Percentiles rank a stretch among this genome's conserved stretches.
These are phyloP conservation scores for Phylloporus arenicola DNA, from an alignment of 768 basidiomycete species.

Conservation along the genomic window DNA sequence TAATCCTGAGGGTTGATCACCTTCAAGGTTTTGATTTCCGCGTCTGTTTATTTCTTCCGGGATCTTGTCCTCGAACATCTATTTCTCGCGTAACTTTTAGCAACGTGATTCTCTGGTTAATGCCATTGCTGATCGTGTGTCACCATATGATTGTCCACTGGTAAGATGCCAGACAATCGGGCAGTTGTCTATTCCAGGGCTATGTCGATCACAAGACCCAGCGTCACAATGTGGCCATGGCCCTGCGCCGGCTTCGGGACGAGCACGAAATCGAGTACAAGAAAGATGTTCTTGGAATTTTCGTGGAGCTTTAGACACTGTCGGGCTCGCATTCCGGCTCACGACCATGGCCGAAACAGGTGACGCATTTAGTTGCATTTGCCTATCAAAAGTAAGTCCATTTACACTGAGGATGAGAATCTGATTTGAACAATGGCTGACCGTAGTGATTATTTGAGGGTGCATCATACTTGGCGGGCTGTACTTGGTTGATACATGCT, in stretches of 20 bases:
- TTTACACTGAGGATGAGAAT: neutral
- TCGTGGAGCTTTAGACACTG: conserved; percentile 40
- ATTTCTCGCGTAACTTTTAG: conserved; percentile 38
- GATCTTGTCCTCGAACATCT: conserved; percentile 28
- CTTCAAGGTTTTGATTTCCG: neutral
- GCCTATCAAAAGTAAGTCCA: conserved; percentile 14
- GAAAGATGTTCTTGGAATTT: conserved; percentile 35
- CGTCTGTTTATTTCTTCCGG: neutral
- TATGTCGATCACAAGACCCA: conserved; percentile 47
- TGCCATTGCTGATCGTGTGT: conserved; percentile 49
- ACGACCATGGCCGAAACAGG: conserved; percentile 40
- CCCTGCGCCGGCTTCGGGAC: conserved; percentile 37
- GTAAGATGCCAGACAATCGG: conserved; percentile 43
- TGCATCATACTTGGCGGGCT: conserved; percentile 32
- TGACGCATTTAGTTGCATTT: conserved; percentile 15
- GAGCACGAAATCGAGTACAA: conserved; percentile 59
- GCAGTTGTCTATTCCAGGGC: conserved; percentile 41
- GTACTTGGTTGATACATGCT: conserved; percentile 32
- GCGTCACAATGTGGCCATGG: conserved; percentile 25
- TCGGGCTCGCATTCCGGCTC: conserved; percentile 57
- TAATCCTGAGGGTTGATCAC: neutral
- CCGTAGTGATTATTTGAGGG: conserved; percentile 30
- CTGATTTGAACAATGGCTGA: conserved; percentile 3
- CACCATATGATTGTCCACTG: conserved; percentile 41
- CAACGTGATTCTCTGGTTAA: conserved; percentile 46